Evolutionary conservation across 192 early-diverging fungal genomes (phyloP), one percentile per base, ranked within the genome.

Genomic region (Dimargaris cristalligena): DNA sequence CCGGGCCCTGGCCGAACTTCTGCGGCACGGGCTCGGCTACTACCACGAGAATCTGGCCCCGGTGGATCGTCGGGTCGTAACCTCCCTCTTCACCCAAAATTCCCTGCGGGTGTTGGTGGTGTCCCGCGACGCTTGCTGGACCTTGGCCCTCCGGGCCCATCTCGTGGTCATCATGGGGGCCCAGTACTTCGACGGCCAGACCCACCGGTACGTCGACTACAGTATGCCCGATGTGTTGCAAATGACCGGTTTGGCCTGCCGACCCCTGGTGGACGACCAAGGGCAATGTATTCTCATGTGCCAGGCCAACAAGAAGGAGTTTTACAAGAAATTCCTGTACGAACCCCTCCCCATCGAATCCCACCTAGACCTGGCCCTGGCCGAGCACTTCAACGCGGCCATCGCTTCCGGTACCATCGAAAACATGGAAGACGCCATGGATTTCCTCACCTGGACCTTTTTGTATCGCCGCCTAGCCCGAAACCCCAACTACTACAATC

Each of bases 401-500:
- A 83, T 96, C 61, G 92, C 91, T 0, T 92, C 91, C 32, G 86
- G 88, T 65, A 92, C 91, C 0, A 92, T 99, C 45, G 85, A 87
- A 66, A 94, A 86, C 69, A 97, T 94, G 76, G 92, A 99, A 67
- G 94, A 97, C 66, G 96, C 96, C 0, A 91, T 99, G 0, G 96
- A 99, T 60, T 99, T 97, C 59, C 71, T 99, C 57, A 99, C 96
- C 0, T 99, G 96, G 96, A 92, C 94, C 30, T 89, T 97, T 74
- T 65, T 97, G 55, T 99, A 97, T 76, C 86, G 96, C 47, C 83
- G 96, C 28, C 82, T 99, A 82, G 77, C 86, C 11, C 79, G 91
- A 65, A 99, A 99, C 69, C 96, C 96, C 10, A 97, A 97, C 66
- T 99, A 92, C 72, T 95, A 95, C 62, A 85, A 85, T 20, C 64